These are phyloP conservation scores for Metschnikowia borealis DNA, from an alignment of 805 yeast genomes.

Conservation along the genomic window DNA sequence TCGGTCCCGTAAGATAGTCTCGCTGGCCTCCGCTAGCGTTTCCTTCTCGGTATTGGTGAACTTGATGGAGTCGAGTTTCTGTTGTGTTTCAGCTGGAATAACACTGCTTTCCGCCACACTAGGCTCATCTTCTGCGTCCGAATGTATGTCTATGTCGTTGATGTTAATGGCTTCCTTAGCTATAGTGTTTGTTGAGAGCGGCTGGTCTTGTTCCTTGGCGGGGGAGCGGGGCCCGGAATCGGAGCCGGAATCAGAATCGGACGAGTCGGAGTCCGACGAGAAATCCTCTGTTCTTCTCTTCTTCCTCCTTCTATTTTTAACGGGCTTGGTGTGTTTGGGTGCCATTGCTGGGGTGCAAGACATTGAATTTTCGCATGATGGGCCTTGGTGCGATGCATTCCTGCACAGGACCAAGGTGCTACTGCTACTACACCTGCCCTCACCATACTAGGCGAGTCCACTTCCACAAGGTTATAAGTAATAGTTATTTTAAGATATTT, in stretches of 20 bases:
- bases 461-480: not conserved
- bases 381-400: not conserved
- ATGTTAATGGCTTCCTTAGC: slow-evolving; percentile 24
- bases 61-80: slow-evolving; percentile 21
- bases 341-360: slow-evolving; percentile 7
- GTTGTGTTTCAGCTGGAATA: slow-evolving; percentile 17
- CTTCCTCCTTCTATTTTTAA: slow-evolving; percentile 52
- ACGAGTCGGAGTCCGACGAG: slow-evolving; percentile 49
- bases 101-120: slow-evolving; percentile 4
- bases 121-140: slow-evolving; percentile 19
- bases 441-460: too few species aligned
- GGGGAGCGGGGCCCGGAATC: slow-evolving; percentile 24
- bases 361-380: slow-evolving; percentile 1
- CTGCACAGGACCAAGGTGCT: not conserved
- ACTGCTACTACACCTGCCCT: not conserved
- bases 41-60: slow-evolving; percentile 23
- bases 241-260: slow-evolving; percentile 25
- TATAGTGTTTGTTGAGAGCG: slow-evolving; percentile 7
- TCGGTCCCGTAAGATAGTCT: slow-evolving; percentile 25
- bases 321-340: slow-evolving; percentile 8
- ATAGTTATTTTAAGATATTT: not conserved
- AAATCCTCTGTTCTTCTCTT: slow-evolving; percentile 82
- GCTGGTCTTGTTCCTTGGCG: not conserved
- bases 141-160: slow-evolving; percentile 30
- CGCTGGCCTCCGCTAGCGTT: slow-evolving; percentile 19